These are phyloP conservation scores for Termitomyces sp. DNA, from an alignment of 768 basidiomycete genomes.

Conservation along the genomic window DNA sequence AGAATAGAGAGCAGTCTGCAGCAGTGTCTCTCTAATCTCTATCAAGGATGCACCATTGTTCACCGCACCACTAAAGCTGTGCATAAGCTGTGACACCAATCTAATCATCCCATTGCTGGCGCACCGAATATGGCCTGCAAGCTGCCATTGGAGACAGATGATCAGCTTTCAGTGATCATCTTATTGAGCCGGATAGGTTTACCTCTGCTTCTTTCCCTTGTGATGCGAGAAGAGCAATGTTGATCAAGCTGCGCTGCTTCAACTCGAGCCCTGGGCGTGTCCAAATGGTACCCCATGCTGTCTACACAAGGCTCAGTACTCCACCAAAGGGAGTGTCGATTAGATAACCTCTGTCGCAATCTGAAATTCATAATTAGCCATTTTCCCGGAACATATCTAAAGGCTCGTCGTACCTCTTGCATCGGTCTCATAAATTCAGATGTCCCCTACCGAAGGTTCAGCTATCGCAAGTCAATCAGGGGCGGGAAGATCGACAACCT, in stretches of 20 bases:
- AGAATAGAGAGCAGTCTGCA: slow-evolving; percentile 37
- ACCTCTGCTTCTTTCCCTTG: slow-evolving; percentile 41
- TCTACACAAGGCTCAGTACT: slow-evolving; percentile 17
- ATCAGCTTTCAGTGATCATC: not conserved
- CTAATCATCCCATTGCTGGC: not conserved
- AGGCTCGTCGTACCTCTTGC: slow-evolving; percentile 27
- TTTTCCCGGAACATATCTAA: not conserved
- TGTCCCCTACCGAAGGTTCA: not conserved
- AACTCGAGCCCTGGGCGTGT: slow-evolving; percentile 39
- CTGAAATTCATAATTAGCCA: slow-evolving; percentile 5
- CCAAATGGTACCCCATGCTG: slow-evolving; percentile 43
- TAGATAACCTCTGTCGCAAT: slow-evolving; percentile 31
- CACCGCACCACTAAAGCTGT: slow-evolving; percentile 30
- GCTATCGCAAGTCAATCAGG: no score
- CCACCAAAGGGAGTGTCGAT: not conserved
- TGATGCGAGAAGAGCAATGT: slow-evolving; percentile 34
- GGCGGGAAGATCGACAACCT: slow-evolving; percentile 15
- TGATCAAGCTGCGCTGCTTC: slow-evolving; percentile 40
- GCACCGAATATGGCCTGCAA: slow-evolving; percentile 31
- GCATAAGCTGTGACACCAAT: not conserved
- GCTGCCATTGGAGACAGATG: slow-evolving; percentile 15
- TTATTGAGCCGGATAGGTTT: not conserved
- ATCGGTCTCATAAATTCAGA: slow-evolving; percentile 43
- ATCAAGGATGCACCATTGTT: slow-evolving; percentile 37
- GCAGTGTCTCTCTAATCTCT: slow-evolving; percentile 37